Percentiles rank a stretch among this genome's conserved stretches.
Evolutionary conservation across 73 alveolate genomes (phyloP).

Genomic region (Paramecium bursaria): DNA sequence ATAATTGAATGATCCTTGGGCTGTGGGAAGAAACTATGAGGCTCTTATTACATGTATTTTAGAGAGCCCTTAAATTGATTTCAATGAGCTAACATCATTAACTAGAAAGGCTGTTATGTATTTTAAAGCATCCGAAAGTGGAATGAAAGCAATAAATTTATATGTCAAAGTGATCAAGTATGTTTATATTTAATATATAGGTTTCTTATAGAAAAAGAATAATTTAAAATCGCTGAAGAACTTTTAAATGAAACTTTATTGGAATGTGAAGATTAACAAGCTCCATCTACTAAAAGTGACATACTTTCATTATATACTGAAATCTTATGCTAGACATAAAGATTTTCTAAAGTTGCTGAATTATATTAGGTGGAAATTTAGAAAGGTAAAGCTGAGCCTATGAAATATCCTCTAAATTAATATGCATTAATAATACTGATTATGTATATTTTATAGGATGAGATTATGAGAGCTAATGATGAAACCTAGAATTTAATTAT

Average conservation of each 20-base stretch:
- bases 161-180: slow-evolving; percentile 27
- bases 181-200: neutral
- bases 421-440: slow-evolving; percentile 3
- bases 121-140: slow-evolving; percentile 36
- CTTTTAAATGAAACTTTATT: neutral
- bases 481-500: slow-evolving; percentile 16
- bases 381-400: slow-evolving; percentile 3
- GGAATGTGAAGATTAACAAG: slow-evolving; percentile 14
- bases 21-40: slow-evolving; percentile 60
- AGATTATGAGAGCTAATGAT: slow-evolving; percentile 17
- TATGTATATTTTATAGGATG: slow-evolving; percentile 35
- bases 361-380: slow-evolving; percentile 1
- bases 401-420: slow-evolving; percentile 30
- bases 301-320: neutral
- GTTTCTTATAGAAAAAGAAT: slow-evolving; percentile 4
- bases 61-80: neutral
- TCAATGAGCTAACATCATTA: slow-evolving; percentile 37
- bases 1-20: slow-evolving; percentile 49
- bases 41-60: slow-evolving; percentile 1
- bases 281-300: slow-evolving; percentile 29
- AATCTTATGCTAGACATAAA: slow-evolving; percentile 1
- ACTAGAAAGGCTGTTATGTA: slow-evolving; percentile 1
- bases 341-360: slow-evolving; percentile 27
- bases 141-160: slow-evolving; percentile 17
- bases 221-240: slow-evolving; percentile 31